Conservation (phyloP, 176 grass and related monocot genomes). For the Carex kokanica region DNA sequence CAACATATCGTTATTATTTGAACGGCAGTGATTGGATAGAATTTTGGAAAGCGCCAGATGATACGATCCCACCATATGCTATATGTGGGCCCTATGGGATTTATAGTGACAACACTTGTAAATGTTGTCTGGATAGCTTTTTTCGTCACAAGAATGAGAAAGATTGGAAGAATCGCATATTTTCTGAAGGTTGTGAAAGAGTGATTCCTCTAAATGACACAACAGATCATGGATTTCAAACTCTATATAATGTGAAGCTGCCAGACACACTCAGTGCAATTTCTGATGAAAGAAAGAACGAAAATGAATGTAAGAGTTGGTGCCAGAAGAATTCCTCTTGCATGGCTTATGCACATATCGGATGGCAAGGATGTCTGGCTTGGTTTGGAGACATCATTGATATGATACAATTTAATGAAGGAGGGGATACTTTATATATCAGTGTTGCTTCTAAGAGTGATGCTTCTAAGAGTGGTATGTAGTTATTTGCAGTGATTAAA, state of each 20-base stretch:
- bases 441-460: slow-evolving; percentile 1
- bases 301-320: background rate
- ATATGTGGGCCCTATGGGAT: background rate
- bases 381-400: slow-evolving; percentile 9
- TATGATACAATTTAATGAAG: background rate
- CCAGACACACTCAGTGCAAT: slow-evolving; percentile 7
- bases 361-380: slow-evolving; percentile 11
- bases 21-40: background rate
- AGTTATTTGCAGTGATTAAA: background rate
- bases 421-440: slow-evolving; percentile 12
- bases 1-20: background rate
- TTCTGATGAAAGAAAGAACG: background rate
- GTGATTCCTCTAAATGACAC: background rate
- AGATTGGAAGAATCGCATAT: background rate
- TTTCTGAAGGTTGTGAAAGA: slow-evolving; percentile 12
- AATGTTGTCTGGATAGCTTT: background rate
- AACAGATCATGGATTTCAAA: background rate
- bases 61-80: background rate
- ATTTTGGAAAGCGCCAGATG: slow-evolving; percentile 1
- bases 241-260: background rate
- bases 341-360: slow-evolving; percentile 1
- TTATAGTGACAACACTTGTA: background rate
- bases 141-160: background rate
- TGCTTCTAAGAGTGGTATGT: background rate
- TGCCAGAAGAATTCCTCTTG: slow-evolving; percentile 4